These are phyloP conservation scores for Nepenthes mirabilis DNA, from an alignment of 148 eudicot species.

Conservation along the genomic window DNA sequence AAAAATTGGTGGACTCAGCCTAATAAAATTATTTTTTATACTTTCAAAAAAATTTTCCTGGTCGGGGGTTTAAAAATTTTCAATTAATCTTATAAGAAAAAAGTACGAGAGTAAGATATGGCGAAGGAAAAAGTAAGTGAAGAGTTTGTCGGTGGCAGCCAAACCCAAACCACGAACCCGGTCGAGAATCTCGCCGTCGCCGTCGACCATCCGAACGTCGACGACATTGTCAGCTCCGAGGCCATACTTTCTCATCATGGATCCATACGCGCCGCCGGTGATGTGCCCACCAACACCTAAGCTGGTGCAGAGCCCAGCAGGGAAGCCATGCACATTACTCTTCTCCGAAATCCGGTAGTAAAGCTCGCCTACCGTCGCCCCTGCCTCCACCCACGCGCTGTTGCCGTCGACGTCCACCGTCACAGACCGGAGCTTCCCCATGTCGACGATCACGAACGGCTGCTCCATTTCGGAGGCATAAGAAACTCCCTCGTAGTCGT, in stretches of 20 bases:
- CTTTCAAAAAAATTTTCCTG: too few relatives aligned
- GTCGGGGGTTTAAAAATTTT: too few relatives aligned
- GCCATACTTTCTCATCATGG: slow-evolving; percentile 3
- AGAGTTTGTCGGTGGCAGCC: not conserved
- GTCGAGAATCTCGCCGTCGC: slow-evolving; percentile 2
- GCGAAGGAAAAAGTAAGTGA: too few relatives aligned
- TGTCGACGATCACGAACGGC: slow-evolving; percentile 1
- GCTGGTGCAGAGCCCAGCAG: not conserved
- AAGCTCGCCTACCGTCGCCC: slow-evolving; percentile 5
- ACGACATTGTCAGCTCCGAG: slow-evolving; percentile 4
- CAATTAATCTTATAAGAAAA: too few relatives aligned
- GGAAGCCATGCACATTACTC: slow-evolving; percentile 1
- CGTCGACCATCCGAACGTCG: slow-evolving; percentile 1
- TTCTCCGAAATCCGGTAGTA: slow-evolving; percentile 2
- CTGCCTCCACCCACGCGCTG: slow-evolving; percentile 3
- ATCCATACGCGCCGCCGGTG: slow-evolving; percentile 3
- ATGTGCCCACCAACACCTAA: slow-evolving; percentile 6
- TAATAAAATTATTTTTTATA: too few relatives aligned
- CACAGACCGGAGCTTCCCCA: not conserved
- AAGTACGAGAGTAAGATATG: too few relatives aligned
- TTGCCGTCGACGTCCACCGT: not conserved
- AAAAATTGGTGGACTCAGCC: too few relatives aligned
- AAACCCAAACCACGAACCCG: not conserved
- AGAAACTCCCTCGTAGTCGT: slow-evolving; percentile 6
- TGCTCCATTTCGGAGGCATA: not conserved